Percentiles rank a stretch among this genome's conserved stretches.
Conservation (phyloP, 106 monocot species). For the Dendrobium nobile region DNA sequence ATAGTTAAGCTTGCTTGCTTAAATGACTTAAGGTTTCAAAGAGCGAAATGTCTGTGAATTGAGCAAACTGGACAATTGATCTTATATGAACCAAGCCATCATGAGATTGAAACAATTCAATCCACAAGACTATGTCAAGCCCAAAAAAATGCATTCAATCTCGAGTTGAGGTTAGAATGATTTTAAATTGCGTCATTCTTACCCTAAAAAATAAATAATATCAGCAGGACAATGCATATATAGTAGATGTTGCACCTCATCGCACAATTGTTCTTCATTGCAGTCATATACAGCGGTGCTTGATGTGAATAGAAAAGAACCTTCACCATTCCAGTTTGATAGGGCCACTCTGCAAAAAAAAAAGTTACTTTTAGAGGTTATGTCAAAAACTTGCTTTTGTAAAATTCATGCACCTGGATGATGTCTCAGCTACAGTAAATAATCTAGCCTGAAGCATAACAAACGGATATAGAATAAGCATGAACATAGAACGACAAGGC, state of each 20-base stretch:
- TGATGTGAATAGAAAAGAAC: slow-evolving; percentile 89
- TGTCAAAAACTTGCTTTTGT: slow-evolving; percentile 6
- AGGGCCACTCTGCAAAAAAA: slow-evolving; percentile 56
- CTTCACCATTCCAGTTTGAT: slow-evolving; percentile 82
- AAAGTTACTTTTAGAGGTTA: background rate
- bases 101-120: background rate
- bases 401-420: background rate
- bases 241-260: slow-evolving; percentile 53
- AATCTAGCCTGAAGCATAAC: background rate
- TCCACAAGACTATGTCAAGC: background rate
- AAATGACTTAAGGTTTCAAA: background rate
- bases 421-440: background rate
- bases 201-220: slow-evolving; percentile 6
- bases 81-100: too few relatives aligned
- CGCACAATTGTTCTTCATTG: slow-evolving; percentile 53
- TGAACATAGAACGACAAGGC: background rate
- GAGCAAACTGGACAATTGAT: background rate
- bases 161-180: background rate
- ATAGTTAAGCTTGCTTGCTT: background rate
- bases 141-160: background rate
- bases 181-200: background rate
- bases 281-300: slow-evolving; percentile 81
- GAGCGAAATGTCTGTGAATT: background rate
- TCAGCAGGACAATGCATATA: slow-evolving; percentile 6
- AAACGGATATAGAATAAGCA: background rate